Percentiles rank a stretch among this genome's conserved stretches.
phyloP scores from a whole-genome alignment of 768 basidiomycete species.

The Collybia nuda region DNA sequence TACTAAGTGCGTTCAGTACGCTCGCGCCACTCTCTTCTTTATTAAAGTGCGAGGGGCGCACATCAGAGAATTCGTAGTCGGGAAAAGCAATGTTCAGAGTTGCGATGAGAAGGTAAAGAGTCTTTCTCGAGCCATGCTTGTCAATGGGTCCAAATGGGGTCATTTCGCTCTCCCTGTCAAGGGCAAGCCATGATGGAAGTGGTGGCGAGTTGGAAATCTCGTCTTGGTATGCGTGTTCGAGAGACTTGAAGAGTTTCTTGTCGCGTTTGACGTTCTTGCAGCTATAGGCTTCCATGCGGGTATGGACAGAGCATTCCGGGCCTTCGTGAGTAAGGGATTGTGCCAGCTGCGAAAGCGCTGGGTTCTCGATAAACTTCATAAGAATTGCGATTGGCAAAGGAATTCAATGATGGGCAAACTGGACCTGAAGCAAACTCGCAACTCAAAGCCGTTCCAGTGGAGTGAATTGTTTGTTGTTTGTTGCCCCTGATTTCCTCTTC shows the following conservation, averaged over 20 bases:
- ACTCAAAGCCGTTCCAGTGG: not conserved
- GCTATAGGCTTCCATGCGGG: conserved; percentile 94
- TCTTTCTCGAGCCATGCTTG: conserved; percentile 83
- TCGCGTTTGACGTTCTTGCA: conserved; percentile 98
- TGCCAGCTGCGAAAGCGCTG: conserved; percentile 75
- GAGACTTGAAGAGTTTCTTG: conserved; percentile 91
- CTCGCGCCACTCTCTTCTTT: conserved; percentile 77
- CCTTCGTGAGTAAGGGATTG: conserved; percentile 84
- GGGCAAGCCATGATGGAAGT: conserved; percentile 74
- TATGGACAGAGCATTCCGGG: conserved; percentile 85
- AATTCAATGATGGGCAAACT: conserved; percentile 4
- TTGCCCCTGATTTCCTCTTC: conserved; percentile 7
- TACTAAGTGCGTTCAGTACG: conserved; percentile 84
- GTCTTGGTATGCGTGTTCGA: conserved; percentile 85
- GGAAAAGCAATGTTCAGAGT: conserved; percentile 97
- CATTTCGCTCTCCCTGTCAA: conserved; percentile 69
- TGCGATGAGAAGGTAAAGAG: conserved; percentile 92
- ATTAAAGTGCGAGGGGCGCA: conserved; percentile 86
- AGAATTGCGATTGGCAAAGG: conserved; percentile 2
- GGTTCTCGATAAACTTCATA: conserved; percentile 91
- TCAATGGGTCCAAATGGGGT: conserved; percentile 92
- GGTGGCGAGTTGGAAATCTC: conserved; percentile 84
- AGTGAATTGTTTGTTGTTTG: conserved; percentile 15
- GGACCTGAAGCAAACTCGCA: conserved; percentile 2
- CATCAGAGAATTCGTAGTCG: conserved; percentile 95